Base-by-base conservation (phyloP, 1,139 yeast species). In the Pichia inconspicua region DNA sequence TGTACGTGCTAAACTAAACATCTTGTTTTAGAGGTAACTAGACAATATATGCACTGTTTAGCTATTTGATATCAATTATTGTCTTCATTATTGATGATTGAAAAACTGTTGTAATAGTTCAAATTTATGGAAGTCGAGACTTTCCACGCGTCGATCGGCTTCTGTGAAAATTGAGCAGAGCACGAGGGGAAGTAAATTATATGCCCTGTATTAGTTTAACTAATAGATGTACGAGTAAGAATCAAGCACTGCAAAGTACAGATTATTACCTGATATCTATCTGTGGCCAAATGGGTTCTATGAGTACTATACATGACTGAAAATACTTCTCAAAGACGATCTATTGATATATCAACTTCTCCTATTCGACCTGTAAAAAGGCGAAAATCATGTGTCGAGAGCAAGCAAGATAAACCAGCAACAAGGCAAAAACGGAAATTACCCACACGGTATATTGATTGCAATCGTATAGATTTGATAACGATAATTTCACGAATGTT, bases 401-500 rank as follows among this genome's bases (percentile, higher is more conserved):
- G 19, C 30, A 25, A 28, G 19, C 27, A 35, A 37, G 17, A n/a
- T 40, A 12, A 43, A 36, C n/a, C 25, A 25, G 25, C 10, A n/a
- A 17, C 11, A 2, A 30, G 35, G 32, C n/a, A 22, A 45, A 5
- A 19, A 34, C 48, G 60, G 48, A 48, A 48, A 36, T 70, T 86
- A 11, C 88, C 95, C 1, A 52, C 60, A 12, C 71, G 77, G 50
- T 87, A 80, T 64, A 78, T 80, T 58, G 72, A 78, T 41, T 86
- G 96, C 61, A 75, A 86, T 12, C 72, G 81, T 50, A 78, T 79
- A 39, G 92, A 85, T 57, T 68, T 92, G 42, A 80, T 89, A 40
- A 70, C 75, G 0, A 70, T 90, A 35, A 82, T 90, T 31, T 72
- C 95, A 1, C 70, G 96, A 48, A 88, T 90, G 95, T 69, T 92